phyloP scores from a whole-genome alignment of 805 yeast species.

The Scheffersomyces coipomensis region DNA sequence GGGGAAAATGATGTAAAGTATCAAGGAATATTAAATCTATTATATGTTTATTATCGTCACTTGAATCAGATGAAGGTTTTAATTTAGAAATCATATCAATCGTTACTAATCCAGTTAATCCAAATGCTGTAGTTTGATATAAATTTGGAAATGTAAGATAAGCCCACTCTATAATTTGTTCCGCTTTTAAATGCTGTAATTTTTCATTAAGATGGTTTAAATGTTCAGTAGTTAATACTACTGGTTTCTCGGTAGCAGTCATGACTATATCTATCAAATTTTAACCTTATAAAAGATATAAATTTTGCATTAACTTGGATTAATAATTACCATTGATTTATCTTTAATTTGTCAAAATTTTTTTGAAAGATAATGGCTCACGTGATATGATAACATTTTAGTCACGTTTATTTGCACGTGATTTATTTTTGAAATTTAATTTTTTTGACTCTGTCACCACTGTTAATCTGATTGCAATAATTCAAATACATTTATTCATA shows the following conservation, averaged over 20 bases:
- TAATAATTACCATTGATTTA: too few relatives aligned
- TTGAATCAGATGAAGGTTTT: conserved; percentile 6
- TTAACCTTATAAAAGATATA: too few relatives aligned
- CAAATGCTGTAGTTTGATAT: conserved; percentile 93
- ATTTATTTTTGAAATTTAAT: too few relatives aligned
- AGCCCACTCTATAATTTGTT: conserved; percentile 81
- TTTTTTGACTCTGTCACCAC: too few relatives aligned
- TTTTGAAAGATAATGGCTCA: too few relatives aligned
- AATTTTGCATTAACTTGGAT: too few relatives aligned
- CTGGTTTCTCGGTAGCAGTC: conserved; percentile 1
- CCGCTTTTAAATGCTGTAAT: conserved; percentile 57
- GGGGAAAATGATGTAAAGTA: conserved; percentile 93
- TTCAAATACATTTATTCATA: too few relatives aligned
- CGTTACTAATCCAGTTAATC: conserved; percentile 87
- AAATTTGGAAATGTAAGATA: conserved; percentile 76
- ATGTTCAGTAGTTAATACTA: conserved; percentile 47
- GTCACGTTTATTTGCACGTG: too few relatives aligned
- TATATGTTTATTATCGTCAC: conserved; percentile 23
- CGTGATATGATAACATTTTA: too few relatives aligned
- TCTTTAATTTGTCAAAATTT: too few relatives aligned
- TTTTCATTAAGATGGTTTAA: conserved; percentile 64
- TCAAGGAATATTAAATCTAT: conserved; percentile 83
- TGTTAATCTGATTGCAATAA: too few relatives aligned
- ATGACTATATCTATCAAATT: too few relatives aligned
- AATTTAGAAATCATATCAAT: conserved; percentile 74